These are phyloP conservation scores for Neoascochyta sp. DNA, from an alignment of 2,329 filamentous ascomycete species.

Conservation along the genomic window DNA sequence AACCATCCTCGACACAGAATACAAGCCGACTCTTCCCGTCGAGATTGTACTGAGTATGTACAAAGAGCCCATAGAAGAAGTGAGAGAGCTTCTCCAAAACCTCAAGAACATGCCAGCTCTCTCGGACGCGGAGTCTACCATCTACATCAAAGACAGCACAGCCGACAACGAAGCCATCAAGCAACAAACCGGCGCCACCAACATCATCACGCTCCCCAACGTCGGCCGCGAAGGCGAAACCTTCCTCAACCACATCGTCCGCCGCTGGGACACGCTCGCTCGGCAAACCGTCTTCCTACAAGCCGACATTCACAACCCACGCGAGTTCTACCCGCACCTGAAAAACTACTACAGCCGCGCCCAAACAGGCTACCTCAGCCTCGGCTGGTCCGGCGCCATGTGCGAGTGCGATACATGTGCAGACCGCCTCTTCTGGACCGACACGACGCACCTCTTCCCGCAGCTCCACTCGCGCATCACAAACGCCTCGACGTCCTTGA, in stretches of 20 bases:
- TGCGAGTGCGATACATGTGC: constrained; percentile 42
- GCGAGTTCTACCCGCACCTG: constrained; percentile 38
- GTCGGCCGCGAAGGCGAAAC: constrained; percentile 46
- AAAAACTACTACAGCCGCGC: constrained; percentile 36
- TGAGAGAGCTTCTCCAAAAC: constrained; percentile 18
- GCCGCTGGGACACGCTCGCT: constrained; percentile 43
- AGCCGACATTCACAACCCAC: constrained; percentile 42
- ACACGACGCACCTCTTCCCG: constrained; percentile 39
- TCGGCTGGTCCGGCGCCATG: constrained; percentile 39
- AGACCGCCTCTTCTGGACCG: constrained; percentile 42
- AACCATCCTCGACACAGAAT: constrained; percentile 15
- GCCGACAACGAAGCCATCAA: constrained; percentile 19
- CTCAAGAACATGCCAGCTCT: constrained; percentile 20
- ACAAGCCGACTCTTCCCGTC: constrained; percentile 14
- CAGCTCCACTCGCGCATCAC: constrained; percentile 30
- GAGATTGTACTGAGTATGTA: constrained; percentile 42
- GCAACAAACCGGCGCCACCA: constrained; percentile 19
- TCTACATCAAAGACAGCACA: constrained; percentile 35
- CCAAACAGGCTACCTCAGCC: constrained; percentile 46
- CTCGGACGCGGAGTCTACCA: constrained; percentile 18
- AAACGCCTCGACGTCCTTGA: too few species aligned
- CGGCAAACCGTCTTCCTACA: constrained; percentile 49
- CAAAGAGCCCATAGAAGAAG: constrained; percentile 29
- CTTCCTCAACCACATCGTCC: constrained; percentile 47
- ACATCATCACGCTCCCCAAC: constrained; percentile 35